phyloP scores from a whole-genome alignment of 768 basidiomycete species.

The Suillus cothurnatus region DNA sequence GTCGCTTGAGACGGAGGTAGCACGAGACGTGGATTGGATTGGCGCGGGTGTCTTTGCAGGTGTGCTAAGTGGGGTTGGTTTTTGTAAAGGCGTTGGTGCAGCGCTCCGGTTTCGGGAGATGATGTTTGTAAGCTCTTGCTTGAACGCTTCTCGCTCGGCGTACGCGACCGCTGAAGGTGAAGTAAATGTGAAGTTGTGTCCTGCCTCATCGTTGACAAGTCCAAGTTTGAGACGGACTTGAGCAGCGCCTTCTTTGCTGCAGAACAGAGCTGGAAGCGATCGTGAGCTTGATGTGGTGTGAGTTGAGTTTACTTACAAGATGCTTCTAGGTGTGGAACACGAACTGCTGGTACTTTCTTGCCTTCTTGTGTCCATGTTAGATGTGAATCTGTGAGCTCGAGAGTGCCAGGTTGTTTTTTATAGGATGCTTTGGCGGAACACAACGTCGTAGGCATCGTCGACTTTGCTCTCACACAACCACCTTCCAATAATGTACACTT shows the following conservation, averaged over 20 bases:
- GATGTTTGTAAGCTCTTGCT: constrained; percentile 73
- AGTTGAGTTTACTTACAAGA: constrained; percentile 49
- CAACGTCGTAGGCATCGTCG: constrained; percentile 61
- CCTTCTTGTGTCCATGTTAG: constrained; percentile 83
- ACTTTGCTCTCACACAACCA: constrained; percentile 12
- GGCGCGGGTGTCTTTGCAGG: constrained; percentile 36
- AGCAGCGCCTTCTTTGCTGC: constrained; percentile 80
- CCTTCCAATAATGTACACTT: constrained; percentile 11
- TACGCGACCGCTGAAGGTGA: constrained; percentile 64
- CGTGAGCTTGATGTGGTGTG: background rate
- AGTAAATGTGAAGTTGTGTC: constrained; percentile 83
- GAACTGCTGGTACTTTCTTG: constrained; percentile 61
- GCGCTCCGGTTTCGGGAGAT: constrained; percentile 69
- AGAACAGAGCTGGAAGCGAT: constrained; percentile 64
- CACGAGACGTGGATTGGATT: constrained; percentile 58
- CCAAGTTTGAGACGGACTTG: constrained; percentile 81
- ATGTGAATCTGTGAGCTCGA: constrained; percentile 72
- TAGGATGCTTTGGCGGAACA: constrained; percentile 79
- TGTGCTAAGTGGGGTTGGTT: constrained; percentile 28
- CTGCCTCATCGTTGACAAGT: constrained; percentile 65
- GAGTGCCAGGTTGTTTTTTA: constrained; percentile 78
- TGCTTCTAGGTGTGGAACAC: constrained; percentile 60
- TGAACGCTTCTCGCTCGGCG: constrained; percentile 80
- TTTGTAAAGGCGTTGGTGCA: constrained; percentile 26
- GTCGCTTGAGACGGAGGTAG: constrained; percentile 62